Evolutionary conservation across 2,329 filamentous ascomycete genomes (phyloP), one percentile per base, ranked within the genome.

Genomic region (Ascosphaera aggregata): DNA sequence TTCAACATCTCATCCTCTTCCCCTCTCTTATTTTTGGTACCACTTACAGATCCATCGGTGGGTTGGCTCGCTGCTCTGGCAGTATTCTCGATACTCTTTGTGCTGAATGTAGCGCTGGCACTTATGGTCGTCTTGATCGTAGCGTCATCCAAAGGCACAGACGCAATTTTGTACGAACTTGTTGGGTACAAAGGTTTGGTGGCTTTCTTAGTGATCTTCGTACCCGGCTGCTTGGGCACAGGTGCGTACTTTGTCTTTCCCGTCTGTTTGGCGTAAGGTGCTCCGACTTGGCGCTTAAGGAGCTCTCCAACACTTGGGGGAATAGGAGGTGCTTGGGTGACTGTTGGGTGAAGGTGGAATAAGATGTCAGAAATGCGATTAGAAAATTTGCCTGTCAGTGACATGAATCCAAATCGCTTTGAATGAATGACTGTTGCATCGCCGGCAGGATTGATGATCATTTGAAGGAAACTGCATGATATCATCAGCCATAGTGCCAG

Each of bases 381-480:
- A 1, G 63, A 55, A 47, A 75, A 75, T 3, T 56, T 56, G 30
- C 73, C 73, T 2, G 65, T 73, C 73, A 79, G 77, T 46, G 64
- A 65, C 9, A 60, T 61, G 39, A 78, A 57, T n/a, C 67, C 65
- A 55, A 80, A 80, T 43, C 73, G 71, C 38, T 59, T 47, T 9
- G 73, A 76, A 51, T 65, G 77, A 41, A 63, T 66, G 16, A 72
- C 58, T 3, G 62, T 65, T 22, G 66, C 66, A 30, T 69, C 66
- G n/a, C 62, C 61, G 15, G 61, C 59, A 3, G 63, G 64, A 4
- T 62, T 61, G 13, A 71, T 66, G 41, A 68, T 56, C 52, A 78
- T 72, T 44, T 66, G 66, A 13, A 73, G 52, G 51, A 71, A 75
- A 53, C 67, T 71, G 45, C 36, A 34, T 3, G 18, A 37, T 16